Percentiles rank a stretch among this genome's conserved stretches.
Conservation (phyloP, 148 eudicot genomes). For the Fagopyrum homotropicum region DNA sequence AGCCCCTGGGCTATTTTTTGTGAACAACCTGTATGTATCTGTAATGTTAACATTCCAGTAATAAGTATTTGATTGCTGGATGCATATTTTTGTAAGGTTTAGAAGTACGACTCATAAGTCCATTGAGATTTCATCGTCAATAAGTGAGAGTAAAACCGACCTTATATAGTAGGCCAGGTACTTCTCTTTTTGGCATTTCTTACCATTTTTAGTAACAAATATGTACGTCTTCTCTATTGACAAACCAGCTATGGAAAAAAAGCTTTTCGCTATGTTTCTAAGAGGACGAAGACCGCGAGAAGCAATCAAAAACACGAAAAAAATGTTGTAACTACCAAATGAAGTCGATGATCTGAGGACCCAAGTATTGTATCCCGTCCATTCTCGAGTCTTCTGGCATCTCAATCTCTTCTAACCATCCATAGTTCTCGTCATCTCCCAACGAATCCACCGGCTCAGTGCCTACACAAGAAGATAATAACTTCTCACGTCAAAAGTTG, state of each 20-base stretch:
- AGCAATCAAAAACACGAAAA: not conserved
- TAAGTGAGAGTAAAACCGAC: too few relatives aligned
- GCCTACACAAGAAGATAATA: constrained; percentile 21
- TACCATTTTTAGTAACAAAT: not conserved
- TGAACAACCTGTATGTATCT: not conserved
- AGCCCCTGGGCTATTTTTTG: constrained; percentile 10
- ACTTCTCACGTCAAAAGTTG: too few relatives aligned
- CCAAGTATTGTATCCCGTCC: constrained; percentile 57
- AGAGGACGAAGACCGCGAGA: not conserved
- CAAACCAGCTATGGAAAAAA: not conserved
- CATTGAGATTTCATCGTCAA: too few relatives aligned
- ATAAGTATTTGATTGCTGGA: constrained; percentile 3
- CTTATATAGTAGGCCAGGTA: too few relatives aligned
- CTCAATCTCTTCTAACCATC: constrained; percentile 73
- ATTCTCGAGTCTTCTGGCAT: constrained; percentile 54
- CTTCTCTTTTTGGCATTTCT: not conserved
- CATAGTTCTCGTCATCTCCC: constrained; percentile 29
- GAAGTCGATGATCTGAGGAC: constrained; percentile 43
- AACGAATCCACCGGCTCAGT: constrained; percentile 11
- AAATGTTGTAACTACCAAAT: not conserved
- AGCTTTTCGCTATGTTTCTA: not conserved
- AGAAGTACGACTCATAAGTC: too few relatives aligned
- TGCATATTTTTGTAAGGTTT: not conserved
- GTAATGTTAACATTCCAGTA: not conserved
- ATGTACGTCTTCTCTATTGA: not conserved